Evolutionary conservation across 1,139 yeast genomes (phyloP), one percentile per base, ranked within the genome.

Genomic region (Yamadazyma diospyri): DNA sequence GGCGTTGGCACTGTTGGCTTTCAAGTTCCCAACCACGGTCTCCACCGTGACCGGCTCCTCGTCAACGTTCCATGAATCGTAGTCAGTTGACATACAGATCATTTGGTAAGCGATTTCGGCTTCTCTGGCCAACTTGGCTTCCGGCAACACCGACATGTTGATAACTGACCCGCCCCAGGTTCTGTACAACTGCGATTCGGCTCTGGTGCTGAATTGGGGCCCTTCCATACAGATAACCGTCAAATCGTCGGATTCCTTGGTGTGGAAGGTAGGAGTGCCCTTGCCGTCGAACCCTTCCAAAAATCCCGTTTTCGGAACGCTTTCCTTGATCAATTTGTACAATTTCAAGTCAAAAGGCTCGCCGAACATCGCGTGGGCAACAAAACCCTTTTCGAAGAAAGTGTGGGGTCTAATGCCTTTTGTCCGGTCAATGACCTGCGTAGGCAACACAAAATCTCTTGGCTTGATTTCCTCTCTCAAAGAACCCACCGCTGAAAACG

Each of bases 11-110:
- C 87, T 73, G 63, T 92, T 92, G 45, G 95, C 94, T 54, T 77
- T 77, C 56, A 92, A 72, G 58, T 92, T 87, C 34, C 94, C 87
- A 35, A 92, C 89, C 29, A 92, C 97, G 5, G 95, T 84, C 61
- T 89, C 97, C 12, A 94, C 97, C 9, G 97, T 89, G 29, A 92
- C 98, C 2, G 97, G 94, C 50, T 89, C 97, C 54, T 81, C 97
- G 37, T 76, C 78, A 50, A 84, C 95, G 54, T 88, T 84, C 98
- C 98, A 92, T 15, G 98, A 95, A 56, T 92, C 98, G 60, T 94
- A 92, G 60, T 94, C 98, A 12, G 98, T 92, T 2, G 95, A 83
- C 98, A 92, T 94, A 64, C 99, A 92, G 43, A 92, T 76, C 97
- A 92, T 92, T 61, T 89, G 97, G 62, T 94, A 92, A 22, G 95